Conservation (phyloP, 163 green algal genomes). For the Scenedesmus sp. region DNA sequence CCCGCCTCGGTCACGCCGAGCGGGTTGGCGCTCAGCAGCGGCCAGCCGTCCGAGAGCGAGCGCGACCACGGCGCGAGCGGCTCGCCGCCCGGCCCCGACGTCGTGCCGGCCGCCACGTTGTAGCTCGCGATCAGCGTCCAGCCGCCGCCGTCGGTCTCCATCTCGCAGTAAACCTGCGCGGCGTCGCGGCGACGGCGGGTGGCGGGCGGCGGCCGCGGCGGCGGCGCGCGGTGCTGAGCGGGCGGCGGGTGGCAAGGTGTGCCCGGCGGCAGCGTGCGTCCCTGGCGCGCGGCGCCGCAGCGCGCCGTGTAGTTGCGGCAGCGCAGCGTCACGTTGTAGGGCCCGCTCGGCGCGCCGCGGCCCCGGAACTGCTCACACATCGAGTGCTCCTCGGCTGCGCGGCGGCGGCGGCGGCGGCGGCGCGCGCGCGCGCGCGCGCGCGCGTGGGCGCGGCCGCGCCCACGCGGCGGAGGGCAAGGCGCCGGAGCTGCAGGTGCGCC, state of each 20-base stretch:
- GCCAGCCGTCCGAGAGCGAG: not conserved
- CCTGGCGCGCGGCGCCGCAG: not conserved
- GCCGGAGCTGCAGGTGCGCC: too few relatives aligned
- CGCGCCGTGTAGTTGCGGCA: not conserved
- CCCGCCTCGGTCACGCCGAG: not conserved
- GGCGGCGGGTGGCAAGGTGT: too few relatives aligned
- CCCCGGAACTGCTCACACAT: slow-evolving; percentile 10
- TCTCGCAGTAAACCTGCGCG: slow-evolving; percentile 2
- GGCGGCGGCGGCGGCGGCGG: too few relatives aligned
- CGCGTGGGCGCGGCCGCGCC: too few relatives aligned
- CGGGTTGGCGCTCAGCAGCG: not conserved
- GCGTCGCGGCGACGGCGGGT: too few relatives aligned
- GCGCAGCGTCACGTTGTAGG: not conserved
- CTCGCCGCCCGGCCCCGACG: too few relatives aligned
- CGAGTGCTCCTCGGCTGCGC: not conserved
- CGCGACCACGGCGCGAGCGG: not conserved
- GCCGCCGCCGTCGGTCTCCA: not conserved
- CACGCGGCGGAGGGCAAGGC: too few relatives aligned
- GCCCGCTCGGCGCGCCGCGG: not conserved
- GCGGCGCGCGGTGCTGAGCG: too few relatives aligned
- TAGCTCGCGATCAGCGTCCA: slow-evolving; percentile 2
- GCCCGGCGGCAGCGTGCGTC: too few relatives aligned
- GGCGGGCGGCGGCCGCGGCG: too few relatives aligned
- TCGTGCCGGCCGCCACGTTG: not conserved
- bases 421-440: too few relatives aligned